Conservation (phyloP, 2,329 filamentous ascomycete species). For the Verticillium nonalfalfae region DNA sequence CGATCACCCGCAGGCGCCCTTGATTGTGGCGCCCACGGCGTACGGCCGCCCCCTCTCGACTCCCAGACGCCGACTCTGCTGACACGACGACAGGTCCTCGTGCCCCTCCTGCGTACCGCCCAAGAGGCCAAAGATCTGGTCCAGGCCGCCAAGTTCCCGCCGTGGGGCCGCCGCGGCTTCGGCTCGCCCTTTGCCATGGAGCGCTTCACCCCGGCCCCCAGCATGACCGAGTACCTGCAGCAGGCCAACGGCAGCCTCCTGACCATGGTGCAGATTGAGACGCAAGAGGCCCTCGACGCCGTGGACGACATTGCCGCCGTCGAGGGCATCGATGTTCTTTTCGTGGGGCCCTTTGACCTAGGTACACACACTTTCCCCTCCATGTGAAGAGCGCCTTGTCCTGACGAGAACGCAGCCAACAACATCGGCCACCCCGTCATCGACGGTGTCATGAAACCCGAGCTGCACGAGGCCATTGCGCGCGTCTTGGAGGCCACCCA, state of each 20-base stretch:
- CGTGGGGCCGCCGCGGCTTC: constrained; percentile 45
- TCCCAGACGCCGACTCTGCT: neutral
- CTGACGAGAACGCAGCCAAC: constrained; percentile 30
- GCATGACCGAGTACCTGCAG: constrained; percentile 48
- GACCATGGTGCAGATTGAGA: constrained; percentile 65
- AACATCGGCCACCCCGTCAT: constrained; percentile 58
- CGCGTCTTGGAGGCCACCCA: constrained; percentile 51
- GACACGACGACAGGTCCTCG: constrained; percentile 29
- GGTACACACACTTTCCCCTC: constrained; percentile 22
- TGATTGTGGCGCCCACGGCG: constrained; percentile 51
- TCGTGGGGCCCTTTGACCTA: constrained; percentile 61
- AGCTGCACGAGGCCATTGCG: constrained; percentile 53
- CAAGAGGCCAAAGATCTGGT: constrained; percentile 46
- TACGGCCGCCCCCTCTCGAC: constrained; percentile 17
- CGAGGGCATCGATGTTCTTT: constrained; percentile 55
- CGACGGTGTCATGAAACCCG: constrained; percentile 50
- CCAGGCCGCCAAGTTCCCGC: constrained; percentile 48
- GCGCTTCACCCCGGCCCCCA: constrained; percentile 38
- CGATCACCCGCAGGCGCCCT: constrained; percentile 36
- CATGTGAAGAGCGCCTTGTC: no score
- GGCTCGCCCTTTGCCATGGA: constrained; percentile 50
- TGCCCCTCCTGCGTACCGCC: constrained; percentile 47
- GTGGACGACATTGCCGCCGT: constrained; percentile 58
- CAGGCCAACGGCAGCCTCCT: constrained; percentile 51
- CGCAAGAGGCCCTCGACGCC: constrained; percentile 51